Conservation (phyloP, 176 grass and related monocot species). For the Alopecurus myosuroides region DNA sequence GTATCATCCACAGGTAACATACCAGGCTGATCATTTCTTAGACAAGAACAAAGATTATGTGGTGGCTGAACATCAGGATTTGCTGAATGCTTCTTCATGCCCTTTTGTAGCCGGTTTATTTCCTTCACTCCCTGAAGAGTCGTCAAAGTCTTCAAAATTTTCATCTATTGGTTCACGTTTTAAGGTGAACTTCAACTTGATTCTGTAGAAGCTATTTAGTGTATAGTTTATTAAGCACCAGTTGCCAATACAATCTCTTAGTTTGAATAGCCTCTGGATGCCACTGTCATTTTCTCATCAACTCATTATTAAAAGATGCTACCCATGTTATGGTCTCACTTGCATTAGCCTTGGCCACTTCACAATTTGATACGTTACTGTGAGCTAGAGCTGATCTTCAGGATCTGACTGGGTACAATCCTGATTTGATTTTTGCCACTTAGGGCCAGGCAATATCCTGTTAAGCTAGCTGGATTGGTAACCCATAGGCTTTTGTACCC, state of each 20-base stretch:
- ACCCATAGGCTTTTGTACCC: not conserved
- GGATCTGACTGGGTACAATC: not conserved
- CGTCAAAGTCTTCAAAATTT: constrained; percentile 95
- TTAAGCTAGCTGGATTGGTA: constrained; percentile 11
- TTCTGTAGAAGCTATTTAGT: constrained; percentile 19
- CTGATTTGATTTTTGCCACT: not conserved
- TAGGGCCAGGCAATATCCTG: not conserved
- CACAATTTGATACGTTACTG: not conserved
- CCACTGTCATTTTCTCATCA: not conserved
- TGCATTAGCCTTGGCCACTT: not conserved
- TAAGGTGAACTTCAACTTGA: constrained; percentile 58
- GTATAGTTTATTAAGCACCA: constrained; percentile 11
- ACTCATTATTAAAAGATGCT: not conserved
- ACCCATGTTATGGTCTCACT: not conserved
- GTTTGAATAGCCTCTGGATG: not conserved
- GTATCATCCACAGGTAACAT: constrained; percentile 62
- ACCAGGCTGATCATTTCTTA: constrained; percentile 85
- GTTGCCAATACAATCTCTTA: not conserved
- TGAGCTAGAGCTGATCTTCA: not conserved
- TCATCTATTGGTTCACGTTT: constrained; percentile 95
- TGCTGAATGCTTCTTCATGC: constrained; percentile 82
- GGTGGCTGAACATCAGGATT: constrained; percentile 94
- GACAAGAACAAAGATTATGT: constrained; percentile 99
- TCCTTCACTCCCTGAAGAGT: constrained; percentile 89
- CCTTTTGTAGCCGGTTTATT: constrained; percentile 82